These are phyloP conservation scores for Fusarium phyllophilum DNA, from an alignment of 2,329 filamentous ascomycete species.

Conservation along the genomic window DNA sequence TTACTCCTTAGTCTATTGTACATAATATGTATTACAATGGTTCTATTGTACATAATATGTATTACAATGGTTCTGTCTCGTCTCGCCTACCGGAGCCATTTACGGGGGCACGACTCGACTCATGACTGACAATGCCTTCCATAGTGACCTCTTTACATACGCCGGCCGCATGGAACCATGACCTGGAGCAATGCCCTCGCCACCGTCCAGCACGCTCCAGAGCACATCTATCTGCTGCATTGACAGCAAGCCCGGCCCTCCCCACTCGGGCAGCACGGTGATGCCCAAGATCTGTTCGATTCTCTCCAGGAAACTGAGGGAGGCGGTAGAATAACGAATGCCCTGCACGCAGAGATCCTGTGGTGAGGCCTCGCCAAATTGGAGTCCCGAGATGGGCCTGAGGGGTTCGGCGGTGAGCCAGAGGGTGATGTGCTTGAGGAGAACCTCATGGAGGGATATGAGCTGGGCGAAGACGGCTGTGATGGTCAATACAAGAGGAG, in stretches of 20 bases:
- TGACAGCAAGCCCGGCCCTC: not conserved
- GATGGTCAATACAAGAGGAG: not conserved
- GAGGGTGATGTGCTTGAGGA: not conserved
- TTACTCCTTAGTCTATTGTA: too few relatives aligned
- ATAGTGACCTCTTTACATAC: not conserved
- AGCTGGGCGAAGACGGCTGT: not conserved
- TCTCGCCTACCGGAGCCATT: not conserved
- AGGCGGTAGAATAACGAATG: not conserved
- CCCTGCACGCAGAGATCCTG: not conserved
- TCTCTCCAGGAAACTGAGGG: not conserved
- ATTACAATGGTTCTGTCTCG: not conserved
- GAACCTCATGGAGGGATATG: not conserved
- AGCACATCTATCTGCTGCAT: not conserved
- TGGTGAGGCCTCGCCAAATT: fast-evolving
- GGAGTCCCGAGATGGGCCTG: not conserved
- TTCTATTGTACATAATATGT: fast-evolving
- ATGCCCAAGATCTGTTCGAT: not conserved
- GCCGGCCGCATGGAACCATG: not conserved
- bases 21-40: too few relatives aligned
- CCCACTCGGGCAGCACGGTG: not conserved
- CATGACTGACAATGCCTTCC: not conserved
- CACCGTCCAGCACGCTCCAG: not conserved
- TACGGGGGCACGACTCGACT: not conserved
- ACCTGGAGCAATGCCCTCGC: fast-evolving
- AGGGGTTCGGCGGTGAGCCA: not conserved